Evolutionary conservation across 176 grass and related monocot species (phyloP), one percentile per base, ranked within the genome.

Genomic region (Guadua angustifolia): DNA sequence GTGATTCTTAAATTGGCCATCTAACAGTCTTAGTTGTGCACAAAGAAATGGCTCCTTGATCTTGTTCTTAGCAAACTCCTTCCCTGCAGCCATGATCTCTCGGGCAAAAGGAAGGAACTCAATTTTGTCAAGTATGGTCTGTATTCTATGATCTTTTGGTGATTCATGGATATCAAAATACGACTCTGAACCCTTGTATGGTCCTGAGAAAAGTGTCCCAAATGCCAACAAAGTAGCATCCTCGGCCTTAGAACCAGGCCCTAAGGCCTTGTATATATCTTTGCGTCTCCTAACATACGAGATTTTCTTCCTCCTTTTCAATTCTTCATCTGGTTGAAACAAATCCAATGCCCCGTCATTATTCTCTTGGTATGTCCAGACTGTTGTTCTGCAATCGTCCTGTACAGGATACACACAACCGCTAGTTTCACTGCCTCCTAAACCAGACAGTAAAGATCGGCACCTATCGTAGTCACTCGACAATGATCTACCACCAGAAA

Each of bases 1-100:
- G 79, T 99, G 93, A 79, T 99, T 95, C 79, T 99, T 99, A 85
- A 99, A 99, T 58, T 99, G 93, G 4, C 97, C 97, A 73, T 96
- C 97, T 90, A 99, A 88, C 61, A 99, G 80, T 64, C 97, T 90
- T 77, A 99, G 88, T 55, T 99, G 97, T 10, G 91, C 86, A 72
- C 97, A 99, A 32, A 99, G 83, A 89, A 91, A 99, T 22, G 93
- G 89, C 42, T 80, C 81, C 80, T 88, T 94, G 82, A 99, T 95
- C 38, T 43, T 90, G 84, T 79, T 92, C 50, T 47, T 75, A n/a
- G 83, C 88, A 63, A 94, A 94, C 65, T 94, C 81, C 79, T 85
- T 99, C 29, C 93, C 93, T 24, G 91, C 85, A 82, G 81, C 83
- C 84, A 95, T 84, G 47, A 99, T 99, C 91, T 99, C 93, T 75